Evolutionary conservation across 139 green algal genomes (phyloP), one percentile per base, ranked within the genome.

Genomic region (Micractinium conductrix): DNA sequence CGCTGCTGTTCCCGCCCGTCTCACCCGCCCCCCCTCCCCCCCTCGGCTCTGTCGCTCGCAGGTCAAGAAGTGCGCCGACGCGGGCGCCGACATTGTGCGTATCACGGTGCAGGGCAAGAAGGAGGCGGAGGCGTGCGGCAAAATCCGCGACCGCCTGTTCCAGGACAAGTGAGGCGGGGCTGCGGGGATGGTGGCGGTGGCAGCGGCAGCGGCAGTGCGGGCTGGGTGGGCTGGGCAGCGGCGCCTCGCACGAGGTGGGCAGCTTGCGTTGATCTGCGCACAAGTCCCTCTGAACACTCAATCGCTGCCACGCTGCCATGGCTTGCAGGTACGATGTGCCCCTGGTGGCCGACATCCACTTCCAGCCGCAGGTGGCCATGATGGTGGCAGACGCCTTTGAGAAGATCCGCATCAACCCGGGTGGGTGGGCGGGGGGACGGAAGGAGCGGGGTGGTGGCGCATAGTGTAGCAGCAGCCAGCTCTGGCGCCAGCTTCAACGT

Each of bases 271-370:
- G n/a, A n/a, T n/a, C n/a, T n/a, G n/a, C n/a, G n/a, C n/a, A n/a
- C n/a, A n/a, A n/a, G n/a, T n/a, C n/a, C n/a, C n/a, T n/a, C n/a
- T n/a, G n/a, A n/a, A n/a, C n/a, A n/a, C n/a, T n/a, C n/a, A n/a
- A n/a, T n/a, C n/a, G n/a, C n/a, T n/a, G n/a, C n/a, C n/a, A n/a
- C 5, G 63, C 63, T 42, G 12, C n/a, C 63, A 12, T 19, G 63
- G 28, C n/a, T 19, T 22, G 40, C 78, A 97, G 96, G 67, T 99
- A 99, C 88, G 95, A 98, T 68, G 92, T 92, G 0, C 97, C 97
- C 2, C 92, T 99, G 80, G 96, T 99, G 12, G 97, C 97, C 0
- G 97, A 99, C 91, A 99, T 99, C 88, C 97, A 99, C 89, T 99
- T 99, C 93, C 93, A 97, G 88, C 97, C 97, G 24, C 88, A 85